Conservation (phyloP, 1,139 yeast species). For the Ogataea hybrid region DNA sequence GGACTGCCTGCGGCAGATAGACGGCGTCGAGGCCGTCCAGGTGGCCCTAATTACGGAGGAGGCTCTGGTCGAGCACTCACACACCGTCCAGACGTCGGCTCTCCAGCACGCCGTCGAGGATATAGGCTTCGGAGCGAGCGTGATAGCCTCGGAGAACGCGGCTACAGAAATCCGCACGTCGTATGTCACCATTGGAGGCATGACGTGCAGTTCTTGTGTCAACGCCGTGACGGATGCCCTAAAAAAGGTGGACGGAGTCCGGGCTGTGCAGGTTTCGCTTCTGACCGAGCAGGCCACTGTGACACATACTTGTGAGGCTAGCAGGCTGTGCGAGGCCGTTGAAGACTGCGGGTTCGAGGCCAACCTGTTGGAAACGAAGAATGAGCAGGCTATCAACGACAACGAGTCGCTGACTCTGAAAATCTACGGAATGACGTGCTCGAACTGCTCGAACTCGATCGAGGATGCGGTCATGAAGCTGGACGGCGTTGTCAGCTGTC, state of each 20-base stretch:
- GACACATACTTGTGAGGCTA: conserved; percentile 38
- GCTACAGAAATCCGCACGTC: conserved; percentile 10
- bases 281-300: conserved; percentile 72
- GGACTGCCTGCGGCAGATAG: conserved; percentile 43
- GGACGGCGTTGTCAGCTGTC: conserved; percentile 45
- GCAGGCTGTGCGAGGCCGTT: conserved; percentile 39
- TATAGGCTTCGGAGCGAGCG: conserved; percentile 60
- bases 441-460: conserved; percentile 54
- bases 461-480: conserved; percentile 41
- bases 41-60: conserved; percentile 77
- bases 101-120: conserved; percentile 59
- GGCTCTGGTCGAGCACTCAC: conserved; percentile 54
- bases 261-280: conserved; percentile 58
- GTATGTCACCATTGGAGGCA: conserved; percentile 45
- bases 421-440: conserved; percentile 61
- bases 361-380: conserved; percentile 26
- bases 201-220: conserved; percentile 88
- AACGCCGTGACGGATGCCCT: conserved; percentile 59
- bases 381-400: conserved; percentile 26
- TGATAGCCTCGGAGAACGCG: conserved; percentile 2
- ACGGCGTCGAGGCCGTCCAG: conserved; percentile 49
- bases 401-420: conserved; percentile 31
- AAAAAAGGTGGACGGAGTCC: conserved; percentile 46
- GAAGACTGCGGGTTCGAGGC: conserved; percentile 77
- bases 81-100: conserved; percentile 32